Base-by-base conservation (phyloP, 2,329 filamentous ascomycete species). In the Hortaea werneckii region DNA sequence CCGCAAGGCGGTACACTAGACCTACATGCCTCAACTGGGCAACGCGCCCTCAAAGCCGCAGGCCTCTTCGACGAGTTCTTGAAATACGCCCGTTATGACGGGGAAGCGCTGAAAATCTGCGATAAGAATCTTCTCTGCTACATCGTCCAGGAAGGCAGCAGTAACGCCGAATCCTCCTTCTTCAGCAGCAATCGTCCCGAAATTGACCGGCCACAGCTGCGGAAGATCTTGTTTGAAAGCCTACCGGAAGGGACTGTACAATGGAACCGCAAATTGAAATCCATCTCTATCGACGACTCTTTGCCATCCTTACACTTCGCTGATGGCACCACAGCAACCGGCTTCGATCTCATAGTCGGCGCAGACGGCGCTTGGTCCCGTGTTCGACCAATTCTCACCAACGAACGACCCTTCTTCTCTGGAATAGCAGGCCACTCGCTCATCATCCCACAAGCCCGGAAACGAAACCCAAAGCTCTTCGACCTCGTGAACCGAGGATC, bases 361-460 rank as follows among this genome's bases (percentile, higher is more conserved):
- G 67, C 67, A 7, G 70, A 72, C 42, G 69, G 69, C 7, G 67
- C 67, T 5, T 72, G 64, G 61, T 64, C 60, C 42, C 67, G 66
- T 48, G 62, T 66, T 1, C 59, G 67, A 6, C 51, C 51, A 27
- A 39, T 63, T 1, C 47, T 69, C 1, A 59, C 55, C 5, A 45
- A 55, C 7, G 57, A 54, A 11, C 55, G 53, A 40, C 67, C 67
- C 2, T 59, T 56, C 47, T 67, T 66, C 48, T 55, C 58, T 7
- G 67, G 68, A 2, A 49, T 69, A 11, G 57, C 51, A 8, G 62
- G 65, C 5, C 61, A 65, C 41, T 47, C 51, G 3, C 54, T 65
- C 45, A 48, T 44, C 9, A 63, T 69, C 10, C 49, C 55, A 1
- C 47, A 63, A 39, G 60, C 58, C 1, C 44, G 49, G 6, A 51